Evolutionary conservation across 139 green algal genomes (phyloP), one percentile per base, ranked within the genome.

Genomic region (Gonium pectorale): DNA sequence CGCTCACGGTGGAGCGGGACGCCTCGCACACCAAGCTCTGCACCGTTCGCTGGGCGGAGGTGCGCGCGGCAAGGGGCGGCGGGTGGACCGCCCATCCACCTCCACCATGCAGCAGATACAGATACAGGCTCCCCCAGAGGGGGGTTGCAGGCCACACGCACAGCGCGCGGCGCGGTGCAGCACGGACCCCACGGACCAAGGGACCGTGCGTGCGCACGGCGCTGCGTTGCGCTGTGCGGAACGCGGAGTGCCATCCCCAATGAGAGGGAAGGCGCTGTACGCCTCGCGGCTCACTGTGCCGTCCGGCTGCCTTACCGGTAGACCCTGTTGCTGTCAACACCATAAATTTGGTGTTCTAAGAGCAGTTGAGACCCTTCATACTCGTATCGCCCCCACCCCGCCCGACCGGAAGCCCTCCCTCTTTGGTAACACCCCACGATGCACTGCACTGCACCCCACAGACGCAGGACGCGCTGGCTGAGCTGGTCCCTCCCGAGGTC

Each of bases 31-130:
- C 37, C 37, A 2, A 22, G 1, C 70, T 90, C n/a, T 56, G 67
- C 75, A 90, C 82, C 68, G 64, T 90, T 6, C 77, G 87, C 15
- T 90, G 87, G 87, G 87, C 67, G 7, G 54, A 86, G 81, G 81
- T 81, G 77, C 7, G 77, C 15, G 24, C 4, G 41, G 35, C 13
- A 41, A 15, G 62, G 56, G 56, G 19, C n/a, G 56, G 17, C 56
- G 21, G 21, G 56, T 21, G 19, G 56, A 54, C 46, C 11, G 46
- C 46, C 56, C n/a, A 21, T 26, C 5, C 21, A 21, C 15, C 24
- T 64, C 5, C 56, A 33, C 15, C 56, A 33, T n/a, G 56, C 56
- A n/a, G 5, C 21, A 5, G 56, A 64, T n/a, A 8, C 24, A 21
- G 15, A 33, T 33, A n/a, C 21, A 64, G 19, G 21, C 21, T 26